phyloP scores from a whole-genome alignment of 805 yeast species.

The Wickerhamomyces chaumierensis region DNA sequence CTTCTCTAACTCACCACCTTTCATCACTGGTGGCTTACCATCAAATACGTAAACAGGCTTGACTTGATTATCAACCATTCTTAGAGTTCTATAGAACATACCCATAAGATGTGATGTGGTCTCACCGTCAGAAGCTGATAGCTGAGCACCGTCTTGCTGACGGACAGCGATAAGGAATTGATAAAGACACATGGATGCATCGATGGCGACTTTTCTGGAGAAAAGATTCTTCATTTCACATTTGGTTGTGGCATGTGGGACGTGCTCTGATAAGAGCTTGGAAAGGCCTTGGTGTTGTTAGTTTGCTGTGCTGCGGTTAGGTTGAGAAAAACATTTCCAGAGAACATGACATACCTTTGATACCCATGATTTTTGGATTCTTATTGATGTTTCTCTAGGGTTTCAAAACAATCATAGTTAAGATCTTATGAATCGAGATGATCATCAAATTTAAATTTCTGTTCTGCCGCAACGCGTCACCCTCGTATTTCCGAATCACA shows the following conservation, averaged over 20 bases:
- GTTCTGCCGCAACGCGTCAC: not conserved
- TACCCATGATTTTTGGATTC: conserved; percentile 29
- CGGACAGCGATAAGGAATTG: conserved; percentile 95
- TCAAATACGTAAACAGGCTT: conserved; percentile 96
- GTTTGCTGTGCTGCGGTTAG: too few species aligned
- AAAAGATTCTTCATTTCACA: conserved; percentile 76
- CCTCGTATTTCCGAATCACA: too few species aligned
- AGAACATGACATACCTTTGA: conserved; percentile 33
- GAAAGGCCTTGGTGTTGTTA: conserved; percentile 83
- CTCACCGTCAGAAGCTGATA: conserved; percentile 81
- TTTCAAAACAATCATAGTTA: too few species aligned
- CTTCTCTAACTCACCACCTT: conserved; percentile 87
- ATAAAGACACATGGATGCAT: conserved; percentile 92
- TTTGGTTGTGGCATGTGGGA: conserved; percentile 69
- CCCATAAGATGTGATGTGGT: conserved; percentile 94
- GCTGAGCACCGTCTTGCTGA: conserved; percentile 92
- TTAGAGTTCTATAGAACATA: conserved; percentile 84
- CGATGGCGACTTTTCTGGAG: conserved; percentile 94
- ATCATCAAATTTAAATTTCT: too few species aligned
- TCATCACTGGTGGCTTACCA: conserved; percentile 93
- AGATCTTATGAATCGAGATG: too few species aligned
- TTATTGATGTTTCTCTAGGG: too few species aligned
- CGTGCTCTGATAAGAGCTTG: conserved; percentile 79
- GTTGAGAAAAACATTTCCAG: too few species aligned
- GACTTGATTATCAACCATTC: conserved; percentile 86